phyloP scores from a whole-genome alignment of 768 basidiomycete genomes.

The Cyclocybe aegerita region DNA sequence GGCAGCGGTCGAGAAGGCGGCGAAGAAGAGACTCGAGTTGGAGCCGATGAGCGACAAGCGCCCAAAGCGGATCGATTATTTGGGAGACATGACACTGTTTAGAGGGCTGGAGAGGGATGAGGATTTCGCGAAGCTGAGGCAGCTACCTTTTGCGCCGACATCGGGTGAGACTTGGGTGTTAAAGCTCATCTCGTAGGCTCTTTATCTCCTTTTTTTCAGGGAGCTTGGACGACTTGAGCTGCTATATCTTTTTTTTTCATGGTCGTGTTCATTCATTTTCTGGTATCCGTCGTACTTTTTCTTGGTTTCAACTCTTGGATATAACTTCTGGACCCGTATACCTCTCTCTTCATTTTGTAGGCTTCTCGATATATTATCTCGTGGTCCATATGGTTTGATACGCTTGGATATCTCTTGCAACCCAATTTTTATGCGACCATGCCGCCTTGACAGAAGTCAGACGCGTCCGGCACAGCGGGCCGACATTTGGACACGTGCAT shows the following conservation, averaged over 20 bases:
- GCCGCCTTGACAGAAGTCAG: no score
- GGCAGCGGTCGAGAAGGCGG: conserved; percentile 48
- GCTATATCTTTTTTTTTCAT: conserved; percentile 1
- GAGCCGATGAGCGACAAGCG: conserved; percentile 32
- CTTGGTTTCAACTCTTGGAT: background rate
- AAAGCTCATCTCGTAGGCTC: conserved; percentile 26
- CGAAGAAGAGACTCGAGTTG: conserved; percentile 43
- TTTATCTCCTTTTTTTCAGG: background rate
- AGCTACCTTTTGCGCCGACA: conserved; percentile 42
- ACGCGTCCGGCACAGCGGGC: no score
- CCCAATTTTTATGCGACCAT: no score
- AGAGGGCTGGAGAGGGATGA: conserved; percentile 62
- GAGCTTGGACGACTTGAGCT: background rate
- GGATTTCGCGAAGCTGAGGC: conserved; percentile 49
- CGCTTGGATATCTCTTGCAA: no score
- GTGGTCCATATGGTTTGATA: no score
- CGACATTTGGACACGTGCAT: no score
- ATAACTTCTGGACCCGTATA: background rate
- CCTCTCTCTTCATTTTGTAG: background rate
- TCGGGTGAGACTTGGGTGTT: conserved; percentile 61
- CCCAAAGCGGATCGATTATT: conserved; percentile 60
- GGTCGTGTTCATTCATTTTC: background rate
- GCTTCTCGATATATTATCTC: no score
- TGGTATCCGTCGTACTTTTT: background rate
- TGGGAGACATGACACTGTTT: conserved; percentile 60